These are phyloP conservation scores for Emydomyces testavorans DNA, from an alignment of 2,329 filamentous ascomycete genomes.

Conservation along the genomic window DNA sequence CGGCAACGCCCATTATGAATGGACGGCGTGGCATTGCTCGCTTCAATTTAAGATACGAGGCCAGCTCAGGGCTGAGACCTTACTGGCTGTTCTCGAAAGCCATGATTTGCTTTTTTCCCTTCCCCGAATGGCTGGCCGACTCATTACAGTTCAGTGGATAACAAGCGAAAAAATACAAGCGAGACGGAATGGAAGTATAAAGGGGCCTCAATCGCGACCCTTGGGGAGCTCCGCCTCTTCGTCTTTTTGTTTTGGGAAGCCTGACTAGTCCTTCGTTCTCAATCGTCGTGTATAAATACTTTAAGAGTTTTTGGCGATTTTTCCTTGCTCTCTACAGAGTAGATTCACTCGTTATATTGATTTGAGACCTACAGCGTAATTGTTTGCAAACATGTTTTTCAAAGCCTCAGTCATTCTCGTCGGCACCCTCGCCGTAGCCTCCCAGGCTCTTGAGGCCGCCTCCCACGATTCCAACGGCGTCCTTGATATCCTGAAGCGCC, in stretches of 20 bases:
- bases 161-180: neutral
- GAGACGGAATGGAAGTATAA: neutral
- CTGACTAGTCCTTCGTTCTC: neutral
- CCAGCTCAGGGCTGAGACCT: neutral
- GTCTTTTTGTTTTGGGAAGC: neutral
- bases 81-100: neutral
- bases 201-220: neutral
- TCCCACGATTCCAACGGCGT: conserved; percentile 3
- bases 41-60: neutral
- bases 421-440: conserved; percentile 6
- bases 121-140: neutral
- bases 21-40: neutral
- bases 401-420: conserved; percentile 1
- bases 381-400: conserved; percentile 7
- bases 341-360: conserved; percentile 1
- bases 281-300: neutral
- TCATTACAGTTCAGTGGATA: neutral
- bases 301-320: neutral
- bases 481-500: conserved; percentile 1
- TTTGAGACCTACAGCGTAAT: neutral
- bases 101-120: neutral
- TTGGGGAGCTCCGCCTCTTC: neutral
- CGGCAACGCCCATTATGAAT: neutral
- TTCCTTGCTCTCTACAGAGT: neutral
- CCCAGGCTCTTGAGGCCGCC: neutral